Evolutionary conservation across 2,329 filamentous ascomycete species (phyloP).

Genomic region (Colletotrichum phormii): DNA sequence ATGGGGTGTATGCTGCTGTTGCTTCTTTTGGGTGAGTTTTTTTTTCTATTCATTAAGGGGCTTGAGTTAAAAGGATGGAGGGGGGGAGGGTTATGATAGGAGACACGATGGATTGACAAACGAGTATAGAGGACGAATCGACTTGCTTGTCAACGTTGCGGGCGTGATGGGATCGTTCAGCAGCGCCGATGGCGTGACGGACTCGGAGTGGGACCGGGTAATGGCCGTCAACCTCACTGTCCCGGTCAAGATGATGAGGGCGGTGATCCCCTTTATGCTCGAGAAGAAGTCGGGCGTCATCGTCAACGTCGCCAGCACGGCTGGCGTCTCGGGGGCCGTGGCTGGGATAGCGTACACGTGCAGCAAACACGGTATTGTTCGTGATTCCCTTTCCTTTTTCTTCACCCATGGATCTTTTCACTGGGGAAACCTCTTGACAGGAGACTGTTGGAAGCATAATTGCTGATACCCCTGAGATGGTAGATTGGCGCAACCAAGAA

Average conservation of each 20-base stretch:
- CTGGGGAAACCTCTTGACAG: too few species aligned
- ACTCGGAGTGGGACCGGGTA: slow-evolving; percentile 53
- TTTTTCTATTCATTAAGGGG: too few species aligned
- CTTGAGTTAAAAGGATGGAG: too few species aligned
- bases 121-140: slow-evolving; percentile 45
- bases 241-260: slow-evolving; percentile 57
- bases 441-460: background rate
- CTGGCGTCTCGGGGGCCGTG: slow-evolving; percentile 49
- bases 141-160: slow-evolving; percentile 58
- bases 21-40: slow-evolving; percentile 12
- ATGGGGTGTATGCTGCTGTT: slow-evolving; percentile 18
- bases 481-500: slow-evolving; percentile 59
- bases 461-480: background rate
- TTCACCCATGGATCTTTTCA: background rate
- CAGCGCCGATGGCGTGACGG: slow-evolving; percentile 51
- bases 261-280: slow-evolving; percentile 55
- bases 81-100: background rate
- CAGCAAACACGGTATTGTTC: slow-evolving; percentile 55
- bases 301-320: slow-evolving; percentile 54
- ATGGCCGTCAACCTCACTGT: slow-evolving; percentile 56
- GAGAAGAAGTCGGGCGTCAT: slow-evolving; percentile 52
- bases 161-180: slow-evolving; percentile 56
- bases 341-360: slow-evolving; percentile 58
- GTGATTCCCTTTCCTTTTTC: slow-evolving; percentile 32
- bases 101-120: background rate